Conservation (phyloP, 2,329 filamentous ascomycete genomes). For the Akanthomyces uredinophilus region DNA sequence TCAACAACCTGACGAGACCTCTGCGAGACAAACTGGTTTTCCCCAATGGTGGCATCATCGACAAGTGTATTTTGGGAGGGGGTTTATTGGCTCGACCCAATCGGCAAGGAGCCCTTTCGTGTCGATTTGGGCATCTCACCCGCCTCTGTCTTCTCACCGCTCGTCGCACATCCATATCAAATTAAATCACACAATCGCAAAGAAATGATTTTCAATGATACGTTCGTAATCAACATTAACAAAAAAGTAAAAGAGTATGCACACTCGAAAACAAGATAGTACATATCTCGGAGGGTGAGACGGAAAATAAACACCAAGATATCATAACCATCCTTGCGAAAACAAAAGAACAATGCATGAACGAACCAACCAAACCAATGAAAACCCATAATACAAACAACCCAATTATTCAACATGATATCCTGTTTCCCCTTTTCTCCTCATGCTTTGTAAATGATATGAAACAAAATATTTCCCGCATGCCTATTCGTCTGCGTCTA, state of each 20-base stretch:
- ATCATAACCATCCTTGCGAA: neutral
- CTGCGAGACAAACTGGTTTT: no score
- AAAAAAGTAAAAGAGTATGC: neutral
- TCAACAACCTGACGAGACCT: no score
- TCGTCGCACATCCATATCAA: no score
- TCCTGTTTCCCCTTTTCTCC: neutral
- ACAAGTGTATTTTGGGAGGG: no score
- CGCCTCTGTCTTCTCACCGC: no score
- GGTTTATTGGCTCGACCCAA: no score
- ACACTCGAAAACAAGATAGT: neutral
- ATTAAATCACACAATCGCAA: no score
- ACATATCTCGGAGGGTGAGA: neutral
- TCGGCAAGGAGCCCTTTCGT: no score
- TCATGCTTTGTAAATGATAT: slow-evolving; percentile 5
- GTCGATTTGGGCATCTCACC: no score
- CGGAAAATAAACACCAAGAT: slow-evolving; percentile 4
- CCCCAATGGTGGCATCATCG: no score
- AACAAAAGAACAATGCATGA: neutral
- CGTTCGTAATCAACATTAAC: slow-evolving; percentile 1
- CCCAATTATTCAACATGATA: slow-evolving; percentile 1
- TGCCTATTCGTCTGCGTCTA: slow-evolving; percentile 16
- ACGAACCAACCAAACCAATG: neutral
- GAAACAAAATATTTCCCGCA: slow-evolving; percentile 21
- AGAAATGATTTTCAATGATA: neutral
- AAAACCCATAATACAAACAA: slow-evolving; percentile 1